Conservation (phyloP, 345 rosid species). For the Luvunga scandens region DNA sequence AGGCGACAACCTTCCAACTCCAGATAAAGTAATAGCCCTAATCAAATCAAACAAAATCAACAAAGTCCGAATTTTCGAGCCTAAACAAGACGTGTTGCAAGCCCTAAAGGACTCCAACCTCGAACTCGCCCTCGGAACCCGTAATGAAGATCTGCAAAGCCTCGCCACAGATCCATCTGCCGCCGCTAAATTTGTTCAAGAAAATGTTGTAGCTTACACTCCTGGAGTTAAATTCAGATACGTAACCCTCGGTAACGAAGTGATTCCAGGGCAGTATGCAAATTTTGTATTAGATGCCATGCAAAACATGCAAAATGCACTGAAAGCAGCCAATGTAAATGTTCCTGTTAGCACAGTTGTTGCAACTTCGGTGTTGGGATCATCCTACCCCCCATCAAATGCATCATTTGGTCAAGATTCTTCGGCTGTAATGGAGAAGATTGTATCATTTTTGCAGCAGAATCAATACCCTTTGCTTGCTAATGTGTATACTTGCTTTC, state of each 20-base stretch:
- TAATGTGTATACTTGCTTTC: constrained; percentile 21
- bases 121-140: constrained; percentile 6
- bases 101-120: constrained; percentile 8
- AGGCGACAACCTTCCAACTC: constrained; percentile 3
- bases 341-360: constrained; percentile 9
- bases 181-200: constrained; percentile 5
- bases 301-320: not conserved
- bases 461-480: constrained; percentile 14
- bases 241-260: constrained; percentile 10
- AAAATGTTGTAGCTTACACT: not conserved
- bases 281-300: not conserved
- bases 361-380: not conserved
- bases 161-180: not conserved
- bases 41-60: not conserved
- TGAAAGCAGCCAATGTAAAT: not conserved
- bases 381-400: constrained; percentile 13
- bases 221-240: constrained; percentile 12
- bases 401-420: constrained; percentile 7
- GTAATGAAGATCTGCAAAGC: constrained; percentile 1
- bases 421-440: not conserved
- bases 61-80: constrained; percentile 7
- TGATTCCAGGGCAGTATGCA: not conserved
- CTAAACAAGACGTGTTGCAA: not conserved
- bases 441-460: not conserved
- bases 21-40: not conserved